Percentiles rank a stretch among this genome's conserved stretches.
Conservation (phyloP, 768 basidiomycete species). For the Nidularia pulvinata region DNA sequence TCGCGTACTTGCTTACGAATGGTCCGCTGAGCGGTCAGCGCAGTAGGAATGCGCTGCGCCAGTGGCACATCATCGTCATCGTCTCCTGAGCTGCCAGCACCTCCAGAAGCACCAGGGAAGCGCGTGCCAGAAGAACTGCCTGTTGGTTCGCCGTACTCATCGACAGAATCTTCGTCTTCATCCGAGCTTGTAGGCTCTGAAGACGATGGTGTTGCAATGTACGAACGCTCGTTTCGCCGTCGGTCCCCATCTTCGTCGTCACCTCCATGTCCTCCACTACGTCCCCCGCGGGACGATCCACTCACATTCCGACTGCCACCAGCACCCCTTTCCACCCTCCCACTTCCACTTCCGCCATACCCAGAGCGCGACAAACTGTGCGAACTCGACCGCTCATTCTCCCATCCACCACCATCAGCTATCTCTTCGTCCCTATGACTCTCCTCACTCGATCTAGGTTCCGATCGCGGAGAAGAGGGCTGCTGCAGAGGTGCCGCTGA, state of each 20-base stretch:
- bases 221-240: constrained; percentile 19
- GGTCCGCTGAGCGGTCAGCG: constrained; percentile 78
- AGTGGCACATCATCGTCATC: constrained; percentile 84
- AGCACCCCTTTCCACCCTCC: constrained; percentile 3
- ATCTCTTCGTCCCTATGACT: constrained; percentile 10
- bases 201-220: constrained; percentile 24
- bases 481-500: constrained; percentile 48
- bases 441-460: constrained; percentile 1
- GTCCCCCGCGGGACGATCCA: background rate
- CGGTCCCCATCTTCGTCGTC: constrained; percentile 37
- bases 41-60: constrained; percentile 81
- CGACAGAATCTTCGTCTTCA: constrained; percentile 5
- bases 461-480: constrained; percentile 4
- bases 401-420: constrained; percentile 23
- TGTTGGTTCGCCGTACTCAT: constrained; percentile 1
- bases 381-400: constrained; percentile 5
- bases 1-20: constrained; percentile 73
- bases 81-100: constrained; percentile 5
- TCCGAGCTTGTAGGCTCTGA: background rate
- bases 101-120: background rate
- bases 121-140: background rate
- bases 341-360: constrained; percentile 1
- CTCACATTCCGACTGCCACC: constrained; percentile 9
- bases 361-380: constrained; percentile 3
- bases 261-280: constrained; percentile 11